These are phyloP conservation scores for Fusarium sororula DNA, from an alignment of 2,329 filamentous ascomycete genomes.

Conservation along the genomic window DNA sequence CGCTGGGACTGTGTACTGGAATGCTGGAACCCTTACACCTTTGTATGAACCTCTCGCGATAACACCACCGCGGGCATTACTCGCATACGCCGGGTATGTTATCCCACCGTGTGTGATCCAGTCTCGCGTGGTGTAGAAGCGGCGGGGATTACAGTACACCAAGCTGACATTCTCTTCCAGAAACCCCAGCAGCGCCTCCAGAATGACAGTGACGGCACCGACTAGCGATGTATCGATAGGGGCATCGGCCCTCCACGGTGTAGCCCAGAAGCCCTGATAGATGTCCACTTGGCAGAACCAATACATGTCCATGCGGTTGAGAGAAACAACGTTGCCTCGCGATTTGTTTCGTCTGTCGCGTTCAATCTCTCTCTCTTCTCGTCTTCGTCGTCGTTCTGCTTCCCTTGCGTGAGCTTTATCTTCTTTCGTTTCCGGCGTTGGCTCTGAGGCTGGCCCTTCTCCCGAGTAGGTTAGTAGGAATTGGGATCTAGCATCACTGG, in stretches of 20 bases:
- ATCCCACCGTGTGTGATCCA: neutral
- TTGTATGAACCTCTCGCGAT: neutral
- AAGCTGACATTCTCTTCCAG: neutral
- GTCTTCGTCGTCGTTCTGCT: neutral
- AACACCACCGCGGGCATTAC: neutral
- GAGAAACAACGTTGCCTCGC: neutral
- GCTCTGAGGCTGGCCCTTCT: neutral
- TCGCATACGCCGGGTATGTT: neutral
- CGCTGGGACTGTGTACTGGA: neutral
- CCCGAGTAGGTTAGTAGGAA: neutral
- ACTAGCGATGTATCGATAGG: neutral
- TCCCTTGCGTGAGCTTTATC: neutral
- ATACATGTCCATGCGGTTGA: neutral
- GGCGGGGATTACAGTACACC: neutral
- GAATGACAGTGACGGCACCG: neutral
- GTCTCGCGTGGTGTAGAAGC: fast-evolving
- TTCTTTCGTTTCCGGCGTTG: neutral
- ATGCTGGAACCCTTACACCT: neutral
- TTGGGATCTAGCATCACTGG: fast-evolving
- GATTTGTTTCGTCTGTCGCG: neutral
- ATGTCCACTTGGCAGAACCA: neutral
- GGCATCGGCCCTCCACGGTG: neutral
- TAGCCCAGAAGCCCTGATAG: neutral
- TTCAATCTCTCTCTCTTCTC: neutral
- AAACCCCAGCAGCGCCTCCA: neutral